phyloP scores from a whole-genome alignment of 108 stramenopile species.

The Heterococcus sp. region DNA sequence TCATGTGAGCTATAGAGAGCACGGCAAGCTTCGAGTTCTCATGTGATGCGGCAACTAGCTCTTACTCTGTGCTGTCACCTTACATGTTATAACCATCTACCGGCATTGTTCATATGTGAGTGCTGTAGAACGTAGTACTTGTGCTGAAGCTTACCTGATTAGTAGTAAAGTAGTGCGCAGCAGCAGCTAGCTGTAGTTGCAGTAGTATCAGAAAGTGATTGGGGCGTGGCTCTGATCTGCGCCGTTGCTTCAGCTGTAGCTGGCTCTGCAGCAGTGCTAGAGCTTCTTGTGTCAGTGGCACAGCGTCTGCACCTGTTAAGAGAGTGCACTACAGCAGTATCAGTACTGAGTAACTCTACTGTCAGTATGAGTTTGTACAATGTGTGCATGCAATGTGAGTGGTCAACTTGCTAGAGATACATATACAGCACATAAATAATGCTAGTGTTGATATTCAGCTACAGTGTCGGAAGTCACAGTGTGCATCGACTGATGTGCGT shows the following conservation, averaged over 20 bases:
- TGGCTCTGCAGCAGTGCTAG: conserved; percentile 11
- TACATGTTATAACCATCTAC: too few relatives aligned
- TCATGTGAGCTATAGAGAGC: too few relatives aligned
- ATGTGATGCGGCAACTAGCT: too few relatives aligned
- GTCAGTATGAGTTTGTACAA: neutral
- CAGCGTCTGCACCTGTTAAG: too few relatives aligned
- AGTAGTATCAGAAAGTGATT: conserved; percentile 19
- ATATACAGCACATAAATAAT: neutral
- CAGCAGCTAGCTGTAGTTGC: conserved; percentile 36
- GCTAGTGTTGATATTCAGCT: too few relatives aligned
- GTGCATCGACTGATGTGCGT: neutral
- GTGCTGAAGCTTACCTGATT: conserved; percentile 3
- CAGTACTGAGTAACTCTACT: neutral
- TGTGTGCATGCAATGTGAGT: neutral
- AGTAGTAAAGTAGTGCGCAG: conserved; percentile 22
- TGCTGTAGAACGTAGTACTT: neutral
- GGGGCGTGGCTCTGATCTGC: neutral
- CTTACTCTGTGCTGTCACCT: too few relatives aligned
- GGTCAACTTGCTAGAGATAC: neutral
- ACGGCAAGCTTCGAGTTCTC: too few relatives aligned
- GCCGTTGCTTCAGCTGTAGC: neutral
- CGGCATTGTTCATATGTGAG: neutral
- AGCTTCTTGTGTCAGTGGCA: too few relatives aligned
- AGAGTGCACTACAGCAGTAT: too few relatives aligned
- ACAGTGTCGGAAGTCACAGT: neutral